A percentile compares a stretch with the other conserved stretches of the same genome.
phyloP scores from a whole-genome alignment of 306 rosid genomes.

The Styphnolobium japonicum region DNA sequence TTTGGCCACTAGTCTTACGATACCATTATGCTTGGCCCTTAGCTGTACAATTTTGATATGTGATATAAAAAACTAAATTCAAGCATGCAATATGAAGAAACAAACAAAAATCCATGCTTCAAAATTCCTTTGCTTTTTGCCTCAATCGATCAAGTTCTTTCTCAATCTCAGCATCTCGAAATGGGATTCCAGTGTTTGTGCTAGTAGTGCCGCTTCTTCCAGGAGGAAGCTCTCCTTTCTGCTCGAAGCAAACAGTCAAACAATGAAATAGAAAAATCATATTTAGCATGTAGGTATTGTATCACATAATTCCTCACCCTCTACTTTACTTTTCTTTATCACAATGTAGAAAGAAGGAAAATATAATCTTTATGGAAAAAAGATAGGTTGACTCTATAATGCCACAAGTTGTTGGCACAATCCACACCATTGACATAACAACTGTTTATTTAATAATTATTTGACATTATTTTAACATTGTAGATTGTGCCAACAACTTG shows the following conservation, averaged over 20 bases:
- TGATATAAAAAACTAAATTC: conserved; percentile 21
- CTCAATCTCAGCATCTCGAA: conserved; percentile 82
- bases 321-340: neutral
- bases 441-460: too few species aligned
- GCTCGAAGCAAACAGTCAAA: conserved; percentile 33
- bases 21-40: conserved; percentile 24
- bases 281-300: neutral
- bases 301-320: neutral
- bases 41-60: conserved; percentile 44
- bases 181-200: conserved; percentile 51
- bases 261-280: neutral
- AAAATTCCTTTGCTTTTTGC: conserved; percentile 68
- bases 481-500: neutral
- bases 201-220: conserved; percentile 60
- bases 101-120: conserved; percentile 13
- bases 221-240: conserved; percentile 96
- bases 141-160: conserved; percentile 78
- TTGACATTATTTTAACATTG: neutral
- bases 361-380: conserved; percentile 6
- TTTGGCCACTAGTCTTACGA: conserved; percentile 16
- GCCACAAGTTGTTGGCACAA: neutral
- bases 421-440: neutral
- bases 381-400: neutral
- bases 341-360: neutral
- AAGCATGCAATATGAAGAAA: conserved; percentile 7